Evolutionary conservation across 176 grass and related monocot species (phyloP), one percentile per base, ranked within the genome.

Genomic region (Melocanna baccifera): DNA sequence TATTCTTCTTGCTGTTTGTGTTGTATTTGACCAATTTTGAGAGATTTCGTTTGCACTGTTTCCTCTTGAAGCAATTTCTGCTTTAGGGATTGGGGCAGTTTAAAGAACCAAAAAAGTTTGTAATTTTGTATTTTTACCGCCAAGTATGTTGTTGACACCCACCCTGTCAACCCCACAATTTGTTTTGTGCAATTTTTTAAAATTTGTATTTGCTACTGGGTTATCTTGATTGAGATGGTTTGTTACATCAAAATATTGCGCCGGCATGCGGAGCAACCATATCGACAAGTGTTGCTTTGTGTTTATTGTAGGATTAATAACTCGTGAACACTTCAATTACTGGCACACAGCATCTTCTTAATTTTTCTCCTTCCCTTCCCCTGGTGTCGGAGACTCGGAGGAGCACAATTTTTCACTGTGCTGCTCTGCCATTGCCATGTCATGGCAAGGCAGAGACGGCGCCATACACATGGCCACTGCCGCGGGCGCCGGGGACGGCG

Each of bases 1-100:
- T 25, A 4, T 67, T 77, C 7, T 48, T 67, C 6, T 77, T 67
- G 45, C 12, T 67, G 12, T 47, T 61, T 53, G 15, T 81, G 7
- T 70, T 75, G 41, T 66, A 47, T 76, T 77, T 76, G 64, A 32
- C 18, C 25, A 68, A 29, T 87, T 76, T 76, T 81, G 70, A 25
- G 63, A 72, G 1, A 84, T 77, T 1, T 68, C 11, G 36, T 57
- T 47, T 80, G 55, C 37, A 79, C 39, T 82, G 19, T 36, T 4
- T n/a, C 16, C 6, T 58, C 41, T 51, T 0, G 16, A 82, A 67
- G 58, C 40, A 67, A 52, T 65, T 25, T 50, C 20, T 39, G 28
- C 56, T 61, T 50, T 53, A 53, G 28, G 28, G 22, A 46, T 29
- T 23, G n/a, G 66, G 36, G 13, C 18, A 62, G 66, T 71, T 88